phyloP scores from a whole-genome alignment of 2,329 filamentous ascomycete genomes.

The Lecanicillium sp. region DNA sequence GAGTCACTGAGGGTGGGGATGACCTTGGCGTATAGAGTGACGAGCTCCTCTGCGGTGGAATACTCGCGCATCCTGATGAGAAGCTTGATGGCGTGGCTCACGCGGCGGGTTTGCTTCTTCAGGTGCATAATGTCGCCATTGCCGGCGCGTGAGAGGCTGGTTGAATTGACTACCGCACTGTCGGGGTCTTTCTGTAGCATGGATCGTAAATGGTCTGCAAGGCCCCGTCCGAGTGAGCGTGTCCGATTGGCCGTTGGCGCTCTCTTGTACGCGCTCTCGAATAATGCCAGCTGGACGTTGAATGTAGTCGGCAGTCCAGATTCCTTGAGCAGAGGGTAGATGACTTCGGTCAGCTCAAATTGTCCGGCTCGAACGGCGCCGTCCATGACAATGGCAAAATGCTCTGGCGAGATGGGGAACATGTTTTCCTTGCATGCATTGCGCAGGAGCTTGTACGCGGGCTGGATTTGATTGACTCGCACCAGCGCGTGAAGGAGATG shows the following conservation, averaged over 20 bases:
- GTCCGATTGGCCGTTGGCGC: constrained; percentile 17
- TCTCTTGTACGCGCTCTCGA: constrained; percentile 27
- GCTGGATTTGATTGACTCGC: constrained; percentile 39
- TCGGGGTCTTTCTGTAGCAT: constrained; percentile 10
- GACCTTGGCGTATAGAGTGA: constrained; percentile 42
- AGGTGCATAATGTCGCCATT: constrained; percentile 15
- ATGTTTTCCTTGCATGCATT: constrained; percentile 33
- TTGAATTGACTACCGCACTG: constrained; percentile 1
- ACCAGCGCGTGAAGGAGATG: constrained; percentile 42
- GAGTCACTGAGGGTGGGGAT: constrained; percentile 25
- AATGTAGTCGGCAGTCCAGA: constrained; percentile 34
- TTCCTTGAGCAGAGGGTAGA: constrained; percentile 35
- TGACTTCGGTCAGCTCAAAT: constrained; percentile 21
- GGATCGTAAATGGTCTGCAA: constrained; percentile 21
- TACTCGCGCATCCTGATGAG: constrained; percentile 32
- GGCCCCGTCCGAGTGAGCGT: constrained; percentile 17
- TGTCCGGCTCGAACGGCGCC: constrained; percentile 40
- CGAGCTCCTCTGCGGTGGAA: constrained; percentile 48
- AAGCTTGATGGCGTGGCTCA: constrained; percentile 25
- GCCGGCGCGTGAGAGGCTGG: background rate
- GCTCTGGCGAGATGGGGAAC: constrained; percentile 38
- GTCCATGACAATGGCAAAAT: constrained; percentile 47
- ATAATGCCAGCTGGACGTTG: constrained; percentile 32
- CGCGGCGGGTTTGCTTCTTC: constrained; percentile 17
- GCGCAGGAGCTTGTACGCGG: constrained; percentile 41